A percentile compares a stretch with the other conserved stretches of the same genome.
phyloP scores from a whole-genome alignment of 768 basidiomycete genomes.

The Tricholoma sp. region DNA sequence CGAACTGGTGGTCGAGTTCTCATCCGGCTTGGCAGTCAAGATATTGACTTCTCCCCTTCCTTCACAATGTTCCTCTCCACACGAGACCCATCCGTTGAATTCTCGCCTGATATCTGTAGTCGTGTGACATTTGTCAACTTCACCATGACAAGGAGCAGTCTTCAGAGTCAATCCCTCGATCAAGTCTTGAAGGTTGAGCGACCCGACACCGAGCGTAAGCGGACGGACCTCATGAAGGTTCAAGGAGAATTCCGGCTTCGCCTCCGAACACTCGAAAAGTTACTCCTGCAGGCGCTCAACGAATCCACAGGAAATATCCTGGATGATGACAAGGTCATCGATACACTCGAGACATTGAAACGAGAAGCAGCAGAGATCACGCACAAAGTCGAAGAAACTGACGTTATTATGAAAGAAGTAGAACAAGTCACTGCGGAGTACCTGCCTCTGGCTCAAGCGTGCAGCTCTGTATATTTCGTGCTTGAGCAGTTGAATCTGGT shows the following conservation, averaged over 20 bases:
- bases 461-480: conserved; percentile 96
- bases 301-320: conserved; percentile 96
- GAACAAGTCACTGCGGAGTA: conserved; percentile 95
- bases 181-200: conserved; percentile 96
- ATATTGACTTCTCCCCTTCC: conserved; percentile 99
- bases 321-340: conserved; percentile 98
- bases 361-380: conserved; percentile 95
- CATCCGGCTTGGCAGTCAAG: conserved; percentile 94
- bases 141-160: conserved; percentile 97
- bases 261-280: conserved; percentile 86
- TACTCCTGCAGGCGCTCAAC: conserved; percentile 90
- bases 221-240: conserved; percentile 95
- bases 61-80: conserved; percentile 99
- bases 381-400: conserved; percentile 93
- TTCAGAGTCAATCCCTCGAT: conserved; percentile 97
- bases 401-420: conserved; percentile 92
- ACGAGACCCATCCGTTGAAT: conserved; percentile 93
- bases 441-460: conserved; percentile 89
- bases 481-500: conserved; percentile 90
- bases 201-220: conserved; percentile 91
- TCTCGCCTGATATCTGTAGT: conserved; percentile 98
- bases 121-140: conserved; percentile 95
- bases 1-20: conserved; percentile 96
- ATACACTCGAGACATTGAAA: conserved; percentile 93
- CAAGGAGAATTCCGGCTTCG: conserved; percentile 97